Evolutionary conservation across 139 green algal genomes (phyloP).

Genomic region (Nannochloris sp.): DNA sequence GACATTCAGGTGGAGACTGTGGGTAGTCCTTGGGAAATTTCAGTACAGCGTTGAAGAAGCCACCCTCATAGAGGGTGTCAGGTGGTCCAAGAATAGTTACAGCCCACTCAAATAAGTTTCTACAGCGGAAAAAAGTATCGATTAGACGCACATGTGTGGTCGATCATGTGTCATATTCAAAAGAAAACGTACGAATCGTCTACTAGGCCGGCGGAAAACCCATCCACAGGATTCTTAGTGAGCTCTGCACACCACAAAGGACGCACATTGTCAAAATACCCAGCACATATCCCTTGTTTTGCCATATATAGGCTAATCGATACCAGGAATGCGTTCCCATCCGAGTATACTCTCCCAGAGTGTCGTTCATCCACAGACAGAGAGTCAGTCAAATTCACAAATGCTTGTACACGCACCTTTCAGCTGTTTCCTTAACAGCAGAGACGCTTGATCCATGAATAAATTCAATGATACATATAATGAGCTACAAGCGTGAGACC

Average conservation of each 20-base stretch:
- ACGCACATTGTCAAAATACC: too few species aligned
- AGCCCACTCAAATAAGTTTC: conserved; percentile 96
- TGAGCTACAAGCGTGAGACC: not conserved
- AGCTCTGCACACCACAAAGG: conserved; percentile 66
- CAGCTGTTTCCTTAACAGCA: conserved; percentile 86
- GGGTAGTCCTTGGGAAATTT: conserved; percentile 97
- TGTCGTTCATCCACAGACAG: not conserved
- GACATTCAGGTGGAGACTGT: conserved; percentile 83
- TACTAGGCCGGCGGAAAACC: conserved; percentile 93
- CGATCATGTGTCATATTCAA: not conserved
- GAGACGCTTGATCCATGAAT: conserved; percentile 62
- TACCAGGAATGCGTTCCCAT: too few species aligned
- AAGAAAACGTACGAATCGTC: conserved; percentile 65
- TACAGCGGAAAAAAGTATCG: not conserved
- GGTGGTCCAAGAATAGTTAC: conserved; percentile 96
- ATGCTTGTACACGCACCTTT: conserved; percentile 53
- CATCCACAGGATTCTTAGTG: conserved; percentile 91
- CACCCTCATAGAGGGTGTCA: conserved; percentile 97
- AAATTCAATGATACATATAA: not conserved
- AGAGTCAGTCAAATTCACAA: not conserved
- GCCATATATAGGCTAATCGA: too few species aligned
- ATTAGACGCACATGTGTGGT: not conserved
- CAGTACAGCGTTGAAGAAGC: conserved; percentile 96
- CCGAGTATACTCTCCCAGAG: not conserved
- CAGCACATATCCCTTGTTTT: too few species aligned